phyloP scores from a whole-genome alignment of 2,329 filamentous ascomycete species.

The Fusarium metavorans region DNA sequence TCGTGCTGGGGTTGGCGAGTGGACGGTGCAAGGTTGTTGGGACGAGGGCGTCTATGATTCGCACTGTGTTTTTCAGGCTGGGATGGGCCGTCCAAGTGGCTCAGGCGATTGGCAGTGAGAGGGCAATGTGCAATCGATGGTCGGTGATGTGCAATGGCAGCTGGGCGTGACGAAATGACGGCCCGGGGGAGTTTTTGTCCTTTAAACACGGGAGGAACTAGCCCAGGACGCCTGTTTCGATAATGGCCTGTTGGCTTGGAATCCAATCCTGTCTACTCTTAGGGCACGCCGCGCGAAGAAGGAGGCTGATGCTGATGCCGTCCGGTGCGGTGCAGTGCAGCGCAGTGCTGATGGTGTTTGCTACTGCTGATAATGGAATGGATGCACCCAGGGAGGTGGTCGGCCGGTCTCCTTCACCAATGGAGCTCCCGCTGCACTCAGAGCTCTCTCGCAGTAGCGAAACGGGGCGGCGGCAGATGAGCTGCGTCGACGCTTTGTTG shows the following conservation, averaged over 20 bases:
- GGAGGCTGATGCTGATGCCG: slow-evolving; percentile 1
- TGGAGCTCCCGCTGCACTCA: neutral
- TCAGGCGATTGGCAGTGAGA: neutral
- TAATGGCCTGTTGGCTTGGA: neutral
- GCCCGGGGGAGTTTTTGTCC: neutral
- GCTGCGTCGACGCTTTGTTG: slow-evolving; percentile 26
- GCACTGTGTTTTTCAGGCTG: slow-evolving; percentile 39
- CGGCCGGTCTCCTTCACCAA: neutral
- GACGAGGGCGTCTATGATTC: slow-evolving; percentile 11
- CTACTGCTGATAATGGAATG: neutral
- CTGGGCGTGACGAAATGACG: slow-evolving; percentile 17
- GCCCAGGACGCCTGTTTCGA: neutral
- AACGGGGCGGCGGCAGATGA: neutral
- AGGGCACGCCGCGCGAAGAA: neutral
- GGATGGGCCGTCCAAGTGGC: slow-evolving; percentile 1
- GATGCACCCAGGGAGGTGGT: neutral
- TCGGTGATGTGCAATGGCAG: slow-evolving; percentile 17
- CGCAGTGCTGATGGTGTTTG: slow-evolving; percentile 1
- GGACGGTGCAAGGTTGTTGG: slow-evolving; percentile 38
- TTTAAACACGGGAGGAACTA: slow-evolving; percentile 1
- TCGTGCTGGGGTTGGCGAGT: slow-evolving; percentile 33
- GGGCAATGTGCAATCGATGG: neutral
- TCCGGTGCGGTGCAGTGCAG: neutral
- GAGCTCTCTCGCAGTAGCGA: neutral
- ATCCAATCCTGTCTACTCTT: slow-evolving; percentile 1